Base-by-base conservation (phyloP, 805 yeast species). In the Sugiyamaella boreocaroliniensis region DNA sequence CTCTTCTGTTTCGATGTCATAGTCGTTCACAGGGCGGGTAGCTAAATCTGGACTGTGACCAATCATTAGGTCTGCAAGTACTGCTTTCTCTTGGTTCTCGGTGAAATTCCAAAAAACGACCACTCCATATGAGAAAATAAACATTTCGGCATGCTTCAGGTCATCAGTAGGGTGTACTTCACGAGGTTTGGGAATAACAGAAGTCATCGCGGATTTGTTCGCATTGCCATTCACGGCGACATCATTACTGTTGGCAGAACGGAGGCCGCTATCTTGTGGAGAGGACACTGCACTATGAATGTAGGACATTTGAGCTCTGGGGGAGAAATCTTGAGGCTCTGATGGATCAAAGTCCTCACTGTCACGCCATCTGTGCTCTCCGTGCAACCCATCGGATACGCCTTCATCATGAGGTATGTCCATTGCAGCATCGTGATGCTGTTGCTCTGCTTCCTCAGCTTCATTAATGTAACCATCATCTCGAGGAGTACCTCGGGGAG, bases 41-140 rank as follows among this genome's bases (percentile, higher is more conserved):
- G 86, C 79, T 19, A 89, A 70, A 14, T 54, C 56, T 14, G 58
- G 56, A 14, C 52, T 48, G 5, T 46, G 48, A 15, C 49, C 55
- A 69, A 85, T 82, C n/a, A 83, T 85, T 57, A 93, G 74, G 64
- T 93, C 99, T 0, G 97, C 98, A 51, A 93, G 75, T 16, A 93
- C 81, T 62, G 92, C 93, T 71, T 89, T 89, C 63, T 93, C 99
- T 64, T 93, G 97, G 7, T 80, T 75, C 64, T 89, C 97, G 2
- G 92, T 82, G 61, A 93, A 89, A 64, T 93, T 93, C 99, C 99
- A 93, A 64, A 93, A 90, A 18, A 93, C 97, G n/a, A 93, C 89
- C 12, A 92, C 95, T 18, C 99, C 99, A 66, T 93, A 93, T 50
- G 81, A 83, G 65, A 92, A 82, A 12, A 93, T 79, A 63, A 93